Evolutionary conservation across 305 asterid genomes (phyloP), one percentile per base, ranked within the genome.

Genomic region (Striga hermonthica): DNA sequence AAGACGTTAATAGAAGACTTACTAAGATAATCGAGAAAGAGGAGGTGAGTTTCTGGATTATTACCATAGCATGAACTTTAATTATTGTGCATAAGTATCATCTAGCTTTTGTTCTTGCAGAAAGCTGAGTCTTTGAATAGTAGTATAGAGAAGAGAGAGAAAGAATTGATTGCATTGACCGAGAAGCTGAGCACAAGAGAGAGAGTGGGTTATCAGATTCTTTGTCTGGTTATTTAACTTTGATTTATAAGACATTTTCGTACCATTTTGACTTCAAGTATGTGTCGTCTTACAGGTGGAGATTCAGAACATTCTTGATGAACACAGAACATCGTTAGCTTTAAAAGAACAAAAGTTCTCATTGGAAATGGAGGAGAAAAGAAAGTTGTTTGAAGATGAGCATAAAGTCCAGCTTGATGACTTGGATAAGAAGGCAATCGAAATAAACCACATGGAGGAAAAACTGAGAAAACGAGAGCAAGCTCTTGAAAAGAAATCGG

Each of bases 181-280:
- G 95, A 88, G 76, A 85, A 76, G 80, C 82, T 91, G 75, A 81
- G 72, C 47, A 43, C 88, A 57, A 80, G 81, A 86, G 98, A 91
- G 80, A 78, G 76, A 55, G 96, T 88, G 74, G 76, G 95, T 80
- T 75, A 54, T 72, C 63, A 70, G 63, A 72, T 72, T 71, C 66
- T 75, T 36, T 39, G 57, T 65, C 71, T 57, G 12, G 56, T 13
- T 66, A 13, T 41, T 37, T 6, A 57, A 31, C 35, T 47, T 49
- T 7, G 15, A 22, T 8, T 54, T 58, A 6, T 57, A 15, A 56
- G 28, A 48, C 31, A 22, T 22, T 22, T 22, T 22, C 31, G 2
- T 22, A 22, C 31, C 31, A 22, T 16, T 22, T 64, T 64, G 69
- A 74, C 12, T 13, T 31, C 53, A 4, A 62, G 10, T 71, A 54